Evolutionary conservation across 306 rosid species (phyloP).

Genomic region (Pueraria montana): DNA sequence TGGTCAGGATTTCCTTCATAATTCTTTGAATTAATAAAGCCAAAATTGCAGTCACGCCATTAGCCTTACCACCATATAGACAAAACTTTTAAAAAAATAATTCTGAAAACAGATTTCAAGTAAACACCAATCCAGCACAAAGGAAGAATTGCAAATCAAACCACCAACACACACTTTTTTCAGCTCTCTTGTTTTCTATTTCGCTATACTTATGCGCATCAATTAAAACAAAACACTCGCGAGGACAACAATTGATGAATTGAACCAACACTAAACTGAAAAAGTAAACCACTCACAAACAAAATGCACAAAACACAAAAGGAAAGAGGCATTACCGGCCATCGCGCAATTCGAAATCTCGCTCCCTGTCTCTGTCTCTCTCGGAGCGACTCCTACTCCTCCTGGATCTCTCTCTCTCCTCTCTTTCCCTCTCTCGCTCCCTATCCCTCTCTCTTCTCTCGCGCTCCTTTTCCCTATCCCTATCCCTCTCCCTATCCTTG

Average conservation of each 20-base stretch:
- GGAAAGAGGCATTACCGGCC: constrained; percentile 62
- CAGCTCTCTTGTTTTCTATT: background rate
- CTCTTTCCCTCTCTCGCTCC: constrained; percentile 67
- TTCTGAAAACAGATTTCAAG: no score
- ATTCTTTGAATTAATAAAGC: background rate
- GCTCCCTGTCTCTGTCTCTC: constrained; percentile 73
- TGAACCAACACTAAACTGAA: background rate
- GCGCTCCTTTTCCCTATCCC: constrained; percentile 40
- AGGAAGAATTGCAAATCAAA: background rate
- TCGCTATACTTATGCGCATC: background rate
- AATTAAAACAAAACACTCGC: background rate
- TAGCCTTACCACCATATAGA: background rate
- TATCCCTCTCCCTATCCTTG: constrained; percentile 41
- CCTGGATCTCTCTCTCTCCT: constrained; percentile 63
- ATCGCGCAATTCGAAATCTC: constrained; percentile 73
- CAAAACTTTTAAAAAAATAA: no score
- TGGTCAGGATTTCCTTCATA: background rate
- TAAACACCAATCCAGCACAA: constrained; percentile 1
- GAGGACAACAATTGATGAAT: background rate
- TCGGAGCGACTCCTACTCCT: constrained; percentile 73
- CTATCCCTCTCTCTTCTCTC: constrained; percentile 49
- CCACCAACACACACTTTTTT: background rate
- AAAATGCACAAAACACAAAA: background rate
- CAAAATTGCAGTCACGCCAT: background rate
- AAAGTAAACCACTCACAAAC: background rate